These are phyloP conservation scores for Vitis rupestris DNA, from an alignment of 164 flowering plant genomes.

Conservation along the genomic window DNA sequence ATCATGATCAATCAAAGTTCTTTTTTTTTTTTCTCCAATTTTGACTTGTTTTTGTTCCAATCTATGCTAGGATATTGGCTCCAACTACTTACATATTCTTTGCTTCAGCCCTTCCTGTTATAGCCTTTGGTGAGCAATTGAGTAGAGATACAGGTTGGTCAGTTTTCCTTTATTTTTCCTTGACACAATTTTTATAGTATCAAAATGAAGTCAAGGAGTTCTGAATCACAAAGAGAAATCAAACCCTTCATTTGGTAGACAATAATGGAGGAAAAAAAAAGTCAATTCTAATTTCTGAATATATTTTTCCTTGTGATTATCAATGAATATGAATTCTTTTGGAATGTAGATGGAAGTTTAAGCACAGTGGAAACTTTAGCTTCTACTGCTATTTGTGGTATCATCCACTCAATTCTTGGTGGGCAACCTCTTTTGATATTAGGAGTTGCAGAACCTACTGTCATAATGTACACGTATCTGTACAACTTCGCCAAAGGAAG, in stretches of 20 bases:
- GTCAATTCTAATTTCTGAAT: no score
- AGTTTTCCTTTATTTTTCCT: background rate
- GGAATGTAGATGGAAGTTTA: conserved; percentile 43
- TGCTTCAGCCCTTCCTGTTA: conserved; percentile 57
- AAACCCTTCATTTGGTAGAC: no score
- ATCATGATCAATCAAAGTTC: background rate
- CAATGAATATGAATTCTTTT: background rate
- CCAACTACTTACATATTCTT: conserved; percentile 53
- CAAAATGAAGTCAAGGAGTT: no score
- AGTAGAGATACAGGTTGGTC: conserved; percentile 40
- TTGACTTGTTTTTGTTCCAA: no score
- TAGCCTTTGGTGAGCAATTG: conserved; percentile 55
- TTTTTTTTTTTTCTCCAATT: background rate
- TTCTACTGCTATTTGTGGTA: conserved; percentile 60
- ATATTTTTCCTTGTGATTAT: no score
- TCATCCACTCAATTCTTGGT: conserved; percentile 56
- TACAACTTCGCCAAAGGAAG: conserved; percentile 45
- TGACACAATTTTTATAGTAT: no score
- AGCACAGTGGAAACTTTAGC: conserved; percentile 53
- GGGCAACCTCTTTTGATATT: conserved; percentile 60
- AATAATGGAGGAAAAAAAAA: no score
- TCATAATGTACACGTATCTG: conserved; percentile 54
- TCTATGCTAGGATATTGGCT: conserved; percentile 35
- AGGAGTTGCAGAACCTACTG: conserved; percentile 74
- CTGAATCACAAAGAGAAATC: no score